A percentile compares a stretch with the other conserved stretches of the same genome.
Conservation (phyloP, 2,329 filamentous ascomycete species). For the Nakataea oryzae region DNA sequence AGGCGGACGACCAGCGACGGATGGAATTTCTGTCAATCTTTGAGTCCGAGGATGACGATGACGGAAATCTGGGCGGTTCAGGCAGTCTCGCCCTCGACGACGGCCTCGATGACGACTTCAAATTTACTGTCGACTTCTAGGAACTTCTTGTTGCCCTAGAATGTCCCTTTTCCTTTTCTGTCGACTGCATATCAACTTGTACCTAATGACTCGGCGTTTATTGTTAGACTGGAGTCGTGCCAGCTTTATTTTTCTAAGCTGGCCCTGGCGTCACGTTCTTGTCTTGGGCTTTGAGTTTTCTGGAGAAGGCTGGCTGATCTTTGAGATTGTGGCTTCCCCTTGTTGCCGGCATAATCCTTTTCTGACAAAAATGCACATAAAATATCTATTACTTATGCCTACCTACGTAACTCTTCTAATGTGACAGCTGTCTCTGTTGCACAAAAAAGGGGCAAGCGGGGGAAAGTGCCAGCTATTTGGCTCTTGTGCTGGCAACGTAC, state of each 20-base stretch:
- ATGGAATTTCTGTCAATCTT: constrained; percentile 49
- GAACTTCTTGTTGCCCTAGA: neutral
- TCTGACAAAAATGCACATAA: too few relatives aligned
- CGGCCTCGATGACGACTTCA: constrained; percentile 45
- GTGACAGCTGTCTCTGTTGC: neutral
- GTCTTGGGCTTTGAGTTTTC: neutral
- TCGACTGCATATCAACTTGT: neutral
- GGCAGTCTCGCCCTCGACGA: constrained; percentile 24
- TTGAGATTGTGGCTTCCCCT: too few relatives aligned
- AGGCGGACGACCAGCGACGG: constrained; percentile 23
- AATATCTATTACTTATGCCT: neutral
- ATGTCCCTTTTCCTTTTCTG: constrained; percentile 4
- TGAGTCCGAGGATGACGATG: constrained; percentile 34
- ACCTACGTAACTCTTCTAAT: neutral
- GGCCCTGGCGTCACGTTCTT: neutral
- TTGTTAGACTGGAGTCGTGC: neutral
- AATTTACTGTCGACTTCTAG: constrained; percentile 34
- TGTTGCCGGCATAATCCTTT: too few relatives aligned
- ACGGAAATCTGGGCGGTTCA: constrained; percentile 25
- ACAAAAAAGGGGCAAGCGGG: neutral
- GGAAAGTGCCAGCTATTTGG: neutral
- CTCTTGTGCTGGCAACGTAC: too few relatives aligned
- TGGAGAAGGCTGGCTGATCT: too few relatives aligned
- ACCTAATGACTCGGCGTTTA: neutral
- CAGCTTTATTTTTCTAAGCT: neutral